A percentile compares a stretch with the other conserved stretches of the same genome.
Conservation (phyloP, 805 yeast genomes). For the Cyberlindnera saturnus region DNA sequence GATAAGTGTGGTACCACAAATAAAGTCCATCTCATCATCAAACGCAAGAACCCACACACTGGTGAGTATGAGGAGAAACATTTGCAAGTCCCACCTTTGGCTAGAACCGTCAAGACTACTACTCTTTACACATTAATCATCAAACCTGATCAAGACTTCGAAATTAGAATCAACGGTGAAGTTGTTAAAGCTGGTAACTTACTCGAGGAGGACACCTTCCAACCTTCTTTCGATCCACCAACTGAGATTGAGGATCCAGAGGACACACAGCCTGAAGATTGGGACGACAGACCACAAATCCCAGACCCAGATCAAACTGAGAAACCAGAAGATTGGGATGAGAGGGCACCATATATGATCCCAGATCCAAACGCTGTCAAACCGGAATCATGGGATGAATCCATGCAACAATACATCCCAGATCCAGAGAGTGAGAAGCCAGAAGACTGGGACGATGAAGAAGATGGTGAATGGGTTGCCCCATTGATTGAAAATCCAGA, state of each 20-base stretch:
- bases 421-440: conserved; percentile 70
- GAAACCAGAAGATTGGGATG: conserved; percentile 88
- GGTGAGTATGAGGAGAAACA: conserved; percentile 65
- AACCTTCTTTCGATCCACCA: conserved; percentile 69
- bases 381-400: conserved; percentile 81
- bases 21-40: conserved; percentile 72
- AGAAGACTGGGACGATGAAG: conserved; percentile 82
- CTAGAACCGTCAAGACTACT: conserved; percentile 48
- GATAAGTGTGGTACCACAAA: conserved; percentile 82
- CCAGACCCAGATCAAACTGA: conserved; percentile 57
- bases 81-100: conserved; percentile 51
- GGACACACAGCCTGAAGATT: conserved; percentile 66
- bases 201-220: conserved; percentile 46
- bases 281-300: conserved; percentile 69
- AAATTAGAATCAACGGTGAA: conserved; percentile 79
- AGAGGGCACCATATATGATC: conserved; percentile 54
- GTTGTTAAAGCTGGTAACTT: conserved; percentile 66
- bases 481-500: conserved; percentile 69
- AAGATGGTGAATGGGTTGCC: conserved; percentile 81
- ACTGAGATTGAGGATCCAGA: conserved; percentile 47
- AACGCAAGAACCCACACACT: conserved; percentile 47
- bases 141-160: conserved; percentile 58
- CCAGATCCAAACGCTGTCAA: conserved; percentile 59
- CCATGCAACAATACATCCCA: conserved; percentile 45
- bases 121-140: conserved; percentile 74